Evolutionary conservation across 2,329 filamentous ascomycete genomes (phyloP), one percentile per base, ranked within the genome.

Genomic region (Xylariaceae sp.): DNA sequence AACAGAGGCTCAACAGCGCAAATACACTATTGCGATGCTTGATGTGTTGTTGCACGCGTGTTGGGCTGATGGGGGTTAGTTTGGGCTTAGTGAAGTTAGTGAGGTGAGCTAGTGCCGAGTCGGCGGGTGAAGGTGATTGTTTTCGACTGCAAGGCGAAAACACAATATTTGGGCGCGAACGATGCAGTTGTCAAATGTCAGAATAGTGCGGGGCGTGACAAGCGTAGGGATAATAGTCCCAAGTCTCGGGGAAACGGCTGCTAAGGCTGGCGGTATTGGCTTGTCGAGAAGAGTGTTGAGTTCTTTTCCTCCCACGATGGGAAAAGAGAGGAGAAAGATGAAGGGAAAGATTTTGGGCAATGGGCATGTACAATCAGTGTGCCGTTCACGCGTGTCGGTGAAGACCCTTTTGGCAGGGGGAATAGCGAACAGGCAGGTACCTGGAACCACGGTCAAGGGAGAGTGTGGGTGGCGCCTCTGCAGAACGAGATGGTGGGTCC

Each of bases 21-120:
- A n/a, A n/a, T n/a, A n/a, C n/a, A n/a, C n/a, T n/a, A n/a, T n/a
- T n/a, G n/a, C n/a, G n/a, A n/a, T n/a, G n/a, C n/a, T n/a, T n/a
- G n/a, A n/a, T n/a, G n/a, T n/a, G n/a, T n/a, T n/a, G n/a, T n/a
- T n/a, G n/a, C n/a, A n/a, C n/a, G n/a, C n/a, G n/a, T n/a, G n/a
- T n/a, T n/a, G n/a, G n/a, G n/a, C n/a, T n/a, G n/a, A n/a, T n/a
- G n/a, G 43, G 48, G 58, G 56, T 60, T 60, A 59, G 58, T 54
- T 54, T 52, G 55, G 57, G 54, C 55, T 62, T 57, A 62, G 58
- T 58, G 58, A 58, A 52, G 57, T 55, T 58, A 53, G 50, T 48
- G 44, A 53, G 48, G 25, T 14, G 37, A 41, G 46, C 46, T 62
- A 62, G 59, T 59, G 59, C 55, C 54, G 49, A 60, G 53, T 57